phyloP scores from a whole-genome alignment of 768 basidiomycete genomes.

The Gymnopilus dilepis region DNA sequence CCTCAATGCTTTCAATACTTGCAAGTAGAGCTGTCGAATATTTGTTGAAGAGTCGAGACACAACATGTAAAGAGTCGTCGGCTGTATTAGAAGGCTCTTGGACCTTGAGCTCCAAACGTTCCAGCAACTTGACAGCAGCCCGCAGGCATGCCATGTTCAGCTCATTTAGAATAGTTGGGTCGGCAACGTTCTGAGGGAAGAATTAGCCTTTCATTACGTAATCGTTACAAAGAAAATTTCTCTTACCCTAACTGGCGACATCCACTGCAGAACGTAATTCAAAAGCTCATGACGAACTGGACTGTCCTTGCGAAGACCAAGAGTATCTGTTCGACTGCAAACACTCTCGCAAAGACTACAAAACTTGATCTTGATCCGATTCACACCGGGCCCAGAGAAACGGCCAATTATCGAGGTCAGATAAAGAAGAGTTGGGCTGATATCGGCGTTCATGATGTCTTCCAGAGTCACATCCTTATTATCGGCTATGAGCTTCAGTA shows the following conservation, averaged over 20 bases:
- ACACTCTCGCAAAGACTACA: slow-evolving; percentile 74
- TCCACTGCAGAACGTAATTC: slow-evolving; percentile 84
- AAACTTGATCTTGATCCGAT: slow-evolving; percentile 76
- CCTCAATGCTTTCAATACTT: slow-evolving; percentile 64
- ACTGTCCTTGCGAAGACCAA: slow-evolving; percentile 72
- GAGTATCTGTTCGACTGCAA: slow-evolving; percentile 62
- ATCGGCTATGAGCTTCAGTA: slow-evolving; percentile 81
- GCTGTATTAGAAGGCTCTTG: slow-evolving; percentile 56
- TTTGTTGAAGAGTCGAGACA: slow-evolving; percentile 80
- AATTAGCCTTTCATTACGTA: no score
- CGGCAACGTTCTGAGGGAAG: not conserved
- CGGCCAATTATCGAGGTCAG: slow-evolving; percentile 71
- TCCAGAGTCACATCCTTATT: slow-evolving; percentile 63
- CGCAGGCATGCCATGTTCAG: slow-evolving; percentile 76
- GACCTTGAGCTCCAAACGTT: slow-evolving; percentile 68
- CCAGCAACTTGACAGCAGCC: slow-evolving; percentile 76
- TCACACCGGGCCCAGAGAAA: slow-evolving; percentile 53
- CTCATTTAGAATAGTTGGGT: slow-evolving; percentile 52
- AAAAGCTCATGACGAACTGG: slow-evolving; percentile 70
- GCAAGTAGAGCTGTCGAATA: slow-evolving; percentile 72
- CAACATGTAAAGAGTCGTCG: slow-evolving; percentile 70
- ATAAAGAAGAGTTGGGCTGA: slow-evolving; percentile 61
- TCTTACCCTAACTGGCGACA: slow-evolving; percentile 57
- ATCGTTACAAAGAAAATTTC: no score
- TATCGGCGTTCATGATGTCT: slow-evolving; percentile 65